A percentile compares a stretch with the other conserved stretches of the same genome.
Conservation (phyloP, 2,329 filamentous ascomycete species). For the Cladophialophora psammophila region DNA sequence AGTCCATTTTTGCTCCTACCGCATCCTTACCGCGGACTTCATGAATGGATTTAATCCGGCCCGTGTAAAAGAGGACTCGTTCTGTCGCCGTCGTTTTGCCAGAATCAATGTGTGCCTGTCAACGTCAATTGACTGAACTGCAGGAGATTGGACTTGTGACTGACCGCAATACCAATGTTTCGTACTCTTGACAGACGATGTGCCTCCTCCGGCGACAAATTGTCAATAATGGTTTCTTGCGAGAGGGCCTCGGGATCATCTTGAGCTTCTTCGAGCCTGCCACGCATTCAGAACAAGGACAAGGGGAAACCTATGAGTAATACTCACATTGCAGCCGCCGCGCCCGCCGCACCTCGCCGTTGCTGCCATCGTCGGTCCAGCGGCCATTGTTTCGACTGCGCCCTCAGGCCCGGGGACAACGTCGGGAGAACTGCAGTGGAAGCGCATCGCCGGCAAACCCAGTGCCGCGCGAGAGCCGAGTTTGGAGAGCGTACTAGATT, state of each 20-base stretch:
- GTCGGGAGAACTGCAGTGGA: constrained; percentile 30
- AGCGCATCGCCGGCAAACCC: constrained; percentile 50
- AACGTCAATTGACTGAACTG: constrained; percentile 20
- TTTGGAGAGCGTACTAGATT: constrained; percentile 47
- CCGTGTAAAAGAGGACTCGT: constrained; percentile 97
- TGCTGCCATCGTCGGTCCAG: constrained; percentile 53
- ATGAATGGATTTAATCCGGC: constrained; percentile 94
- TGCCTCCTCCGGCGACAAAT: constrained; percentile 80
- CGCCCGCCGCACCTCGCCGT: constrained; percentile 52
- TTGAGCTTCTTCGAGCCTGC: constrained; percentile 63
- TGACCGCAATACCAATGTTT: constrained; percentile 97
- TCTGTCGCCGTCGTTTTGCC: constrained; percentile 98
- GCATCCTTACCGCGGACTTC: constrained; percentile 94
- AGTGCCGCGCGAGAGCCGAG: constrained; percentile 47
- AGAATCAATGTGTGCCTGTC: constrained; percentile 93
- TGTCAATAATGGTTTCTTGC: constrained; percentile 74
- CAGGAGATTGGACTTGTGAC: constrained; percentile 25
- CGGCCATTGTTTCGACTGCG: constrained; percentile 40
- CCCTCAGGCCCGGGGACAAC: constrained; percentile 10
- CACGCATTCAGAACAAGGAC: constrained; percentile 2
- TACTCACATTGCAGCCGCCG: constrained; percentile 55
- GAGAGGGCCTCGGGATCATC: constrained; percentile 62
- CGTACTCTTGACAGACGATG: constrained; percentile 80
- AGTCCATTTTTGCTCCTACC: constrained; percentile 99
- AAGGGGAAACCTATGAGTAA: constrained; percentile 8